Evolutionary conservation across 495 filamentous ascomycete genomes (phyloP), one percentile per base, ranked within the genome.

Genomic region (Daldinia decipiens): DNA sequence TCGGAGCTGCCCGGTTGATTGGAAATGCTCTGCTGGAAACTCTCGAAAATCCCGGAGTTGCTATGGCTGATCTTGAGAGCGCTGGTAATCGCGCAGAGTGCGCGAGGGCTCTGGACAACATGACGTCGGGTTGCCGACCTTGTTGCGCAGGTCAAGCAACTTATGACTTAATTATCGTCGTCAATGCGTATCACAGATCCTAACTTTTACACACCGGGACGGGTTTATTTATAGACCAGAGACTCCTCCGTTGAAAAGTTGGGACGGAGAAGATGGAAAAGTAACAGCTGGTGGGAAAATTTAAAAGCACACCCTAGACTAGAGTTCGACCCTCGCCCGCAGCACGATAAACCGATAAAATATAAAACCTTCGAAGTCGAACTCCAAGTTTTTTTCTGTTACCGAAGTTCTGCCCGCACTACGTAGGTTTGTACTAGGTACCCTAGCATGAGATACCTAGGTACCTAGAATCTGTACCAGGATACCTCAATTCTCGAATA

Each of bases 31-130:
- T 58, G 27, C 40, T 39, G 40, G 72, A 24, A n/a, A 68, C 13
- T 74, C 67, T 70, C 9, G 62, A 43, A 21, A 59, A 19, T 43
- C 62, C 6, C 1, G 74, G 62, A n/a, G 70, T 57, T 51, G 75
- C 40, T 60, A 74, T 52, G 43, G 74, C 51, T 47, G 77, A 68
- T 38, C 72, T 71, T 26, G 77, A 69, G 32, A 78, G 65, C 59
- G 72, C 63, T 17, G 73, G 72, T 59, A 65, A 61, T 56, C 71
- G 73, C 62, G 73, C 77, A 60, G 74, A 81, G 70, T 78, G 80
- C 78, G 73, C 73, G 32, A 82, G 76, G 53, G 79, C 76, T 76
- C 79, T 73, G 21, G 81, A 79, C 63, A 83, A 64, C 81, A 84
- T 84, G 70, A 76, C 78, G 72, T 50, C 51, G 38, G 45, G 50